These are phyloP conservation scores for Diaporthe aspalathi DNA, from an alignment of 2,329 filamentous ascomycete genomes.

Conservation along the genomic window DNA sequence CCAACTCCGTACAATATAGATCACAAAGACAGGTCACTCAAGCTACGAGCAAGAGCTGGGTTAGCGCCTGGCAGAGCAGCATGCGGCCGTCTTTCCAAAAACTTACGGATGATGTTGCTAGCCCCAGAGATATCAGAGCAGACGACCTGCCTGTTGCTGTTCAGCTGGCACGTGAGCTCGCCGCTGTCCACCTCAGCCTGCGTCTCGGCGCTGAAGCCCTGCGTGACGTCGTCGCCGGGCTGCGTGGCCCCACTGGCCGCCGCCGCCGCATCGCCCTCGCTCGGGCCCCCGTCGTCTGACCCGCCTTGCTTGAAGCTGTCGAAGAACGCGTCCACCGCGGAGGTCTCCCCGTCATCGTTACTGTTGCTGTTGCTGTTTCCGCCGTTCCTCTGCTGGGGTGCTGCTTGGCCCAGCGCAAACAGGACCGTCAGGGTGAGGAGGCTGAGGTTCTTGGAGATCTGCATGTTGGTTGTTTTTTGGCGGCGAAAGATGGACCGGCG, in stretches of 20 bases:
- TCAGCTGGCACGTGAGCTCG: slow-evolving; percentile 1
- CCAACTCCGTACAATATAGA: not conserved
- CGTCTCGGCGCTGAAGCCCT: not conserved
- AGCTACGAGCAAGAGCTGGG: not conserved
- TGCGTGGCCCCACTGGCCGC: not conserved
- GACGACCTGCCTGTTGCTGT: not conserved
- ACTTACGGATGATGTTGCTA: not conserved
- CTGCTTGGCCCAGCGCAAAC: not conserved
- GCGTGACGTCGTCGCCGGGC: not conserved
- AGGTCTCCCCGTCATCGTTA: not conserved
- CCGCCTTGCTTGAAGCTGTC: not conserved
- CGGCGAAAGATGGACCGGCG: no score
- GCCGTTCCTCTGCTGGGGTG: not conserved
- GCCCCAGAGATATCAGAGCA: not conserved
- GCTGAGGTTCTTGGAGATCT: not conserved
- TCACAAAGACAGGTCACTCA: not conserved
- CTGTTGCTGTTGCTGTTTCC: not conserved
- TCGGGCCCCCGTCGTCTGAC: not conserved
- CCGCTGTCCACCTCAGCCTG: slow-evolving; percentile 1
- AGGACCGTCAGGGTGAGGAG: not conserved
- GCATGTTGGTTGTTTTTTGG: not conserved
- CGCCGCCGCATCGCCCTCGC: not conserved
- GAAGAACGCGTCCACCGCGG: not conserved
- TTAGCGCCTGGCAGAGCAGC: not conserved
- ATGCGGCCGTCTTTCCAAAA: not conserved